A percentile compares a stretch with the other conserved stretches of the same genome.
Conservation (phyloP, 2,329 filamentous ascomycete species). For the Sclerotinia borealis region DNA sequence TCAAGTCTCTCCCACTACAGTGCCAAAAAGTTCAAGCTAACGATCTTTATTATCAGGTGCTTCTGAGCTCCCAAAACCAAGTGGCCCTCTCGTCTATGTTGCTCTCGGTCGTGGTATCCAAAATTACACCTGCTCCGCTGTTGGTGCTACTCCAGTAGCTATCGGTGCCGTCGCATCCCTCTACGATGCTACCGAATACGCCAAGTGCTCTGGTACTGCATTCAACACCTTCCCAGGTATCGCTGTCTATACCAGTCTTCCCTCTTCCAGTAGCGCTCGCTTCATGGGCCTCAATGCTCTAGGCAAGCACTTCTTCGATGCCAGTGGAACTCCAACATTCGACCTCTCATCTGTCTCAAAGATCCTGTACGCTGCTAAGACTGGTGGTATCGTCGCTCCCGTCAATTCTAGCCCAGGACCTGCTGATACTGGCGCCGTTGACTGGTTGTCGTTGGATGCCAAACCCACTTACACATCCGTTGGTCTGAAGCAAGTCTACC, state of each 20-base stretch:
- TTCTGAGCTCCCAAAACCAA: conserved; percentile 23
- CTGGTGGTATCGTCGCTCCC: conserved; percentile 23
- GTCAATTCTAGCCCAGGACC: conserved; percentile 22
- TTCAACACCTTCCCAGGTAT: conserved; percentile 21
- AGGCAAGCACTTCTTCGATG: conserved; percentile 31
- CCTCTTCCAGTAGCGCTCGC: conserved; percentile 5
- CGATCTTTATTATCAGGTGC: conserved; percentile 14
- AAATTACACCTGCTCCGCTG: conserved; percentile 31
- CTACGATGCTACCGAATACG: conserved; percentile 29
- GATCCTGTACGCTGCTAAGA: conserved; percentile 24
- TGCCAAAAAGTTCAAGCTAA: background rate
- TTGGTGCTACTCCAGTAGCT: conserved; percentile 17
- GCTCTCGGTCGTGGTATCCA: conserved; percentile 32
- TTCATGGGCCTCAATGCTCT: conserved; percentile 14
- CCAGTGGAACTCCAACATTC: conserved; percentile 26
- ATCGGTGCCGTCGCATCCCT: conserved; percentile 31
- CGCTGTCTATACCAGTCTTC: conserved; percentile 20
- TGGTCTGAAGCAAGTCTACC: conserved; percentile 25
- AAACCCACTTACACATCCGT: conserved; percentile 21
- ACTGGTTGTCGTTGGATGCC: conserved; percentile 28
- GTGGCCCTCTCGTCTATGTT: conserved; percentile 26
- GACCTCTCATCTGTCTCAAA: conserved; percentile 20
- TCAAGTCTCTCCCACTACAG: background rate
- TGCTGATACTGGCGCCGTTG: conserved; percentile 25
- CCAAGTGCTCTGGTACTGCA: conserved; percentile 12